A percentile compares a stretch with the other conserved stretches of the same genome.
These are phyloP conservation scores for Podila clonocystis DNA, from an alignment of 192 early-diverging fungal species.

Conservation along the genomic window DNA sequence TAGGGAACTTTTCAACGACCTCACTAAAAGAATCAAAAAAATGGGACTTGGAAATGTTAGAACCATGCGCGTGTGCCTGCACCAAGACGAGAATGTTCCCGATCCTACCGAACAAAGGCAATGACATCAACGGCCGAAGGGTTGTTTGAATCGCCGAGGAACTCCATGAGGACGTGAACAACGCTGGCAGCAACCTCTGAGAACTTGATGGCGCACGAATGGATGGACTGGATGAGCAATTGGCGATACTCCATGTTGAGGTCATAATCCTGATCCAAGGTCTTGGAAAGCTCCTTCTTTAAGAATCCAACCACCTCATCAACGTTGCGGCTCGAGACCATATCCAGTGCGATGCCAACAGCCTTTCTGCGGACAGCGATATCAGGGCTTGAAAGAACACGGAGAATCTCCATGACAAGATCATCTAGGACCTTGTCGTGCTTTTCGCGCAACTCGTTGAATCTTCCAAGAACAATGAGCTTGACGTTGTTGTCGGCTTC, in stretches of 20 bases:
- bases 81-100: neutral
- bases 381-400: slow-evolving; percentile 91
- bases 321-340: slow-evolving; percentile 91
- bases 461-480: slow-evolving; percentile 91
- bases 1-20: slow-evolving; percentile 96
- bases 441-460: slow-evolving; percentile 90
- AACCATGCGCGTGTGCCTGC: neutral
- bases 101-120: slow-evolving; percentile 86
- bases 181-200: slow-evolving; percentile 96
- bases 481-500: slow-evolving; percentile 99
- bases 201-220: slow-evolving; percentile 95
- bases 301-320: slow-evolving; percentile 91
- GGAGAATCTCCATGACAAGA: slow-evolving; percentile 96
- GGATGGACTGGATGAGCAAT: slow-evolving; percentile 96
- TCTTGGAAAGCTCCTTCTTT: slow-evolving; percentile 96
- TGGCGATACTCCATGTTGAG: slow-evolving; percentile 94
- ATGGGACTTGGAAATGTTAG: slow-evolving; percentile 12
- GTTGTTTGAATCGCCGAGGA: slow-evolving; percentile 89
- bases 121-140: slow-evolving; percentile 95
- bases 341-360: slow-evolving; percentile 88
- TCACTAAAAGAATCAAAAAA: slow-evolving; percentile 62
- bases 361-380: slow-evolving; percentile 94
- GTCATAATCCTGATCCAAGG: slow-evolving; percentile 90
- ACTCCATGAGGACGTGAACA: slow-evolving; percentile 96
- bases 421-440: slow-evolving; percentile 92